These are phyloP conservation scores for Pseudoturritis turrita DNA, from an alignment of 345 rosid species.

Conservation along the genomic window DNA sequence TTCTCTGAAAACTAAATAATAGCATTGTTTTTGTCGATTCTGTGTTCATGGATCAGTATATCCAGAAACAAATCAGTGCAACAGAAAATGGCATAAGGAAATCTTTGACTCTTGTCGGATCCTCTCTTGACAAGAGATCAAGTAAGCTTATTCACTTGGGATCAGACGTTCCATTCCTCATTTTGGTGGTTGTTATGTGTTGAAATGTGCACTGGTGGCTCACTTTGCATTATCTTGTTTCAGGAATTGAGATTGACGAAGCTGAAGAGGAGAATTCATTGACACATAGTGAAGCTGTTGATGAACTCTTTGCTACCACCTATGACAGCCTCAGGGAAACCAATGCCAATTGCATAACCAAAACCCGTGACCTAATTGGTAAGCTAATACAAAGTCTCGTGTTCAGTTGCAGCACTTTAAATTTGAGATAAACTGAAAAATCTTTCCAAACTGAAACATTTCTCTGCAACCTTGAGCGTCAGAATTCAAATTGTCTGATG, in stretches of 20 bases:
- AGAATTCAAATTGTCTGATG: not conserved
- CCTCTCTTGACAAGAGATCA: conserved; percentile 34
- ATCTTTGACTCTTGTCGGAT: conserved; percentile 56
- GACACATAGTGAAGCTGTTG: conserved; percentile 60
- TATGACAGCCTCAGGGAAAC: conserved; percentile 67
- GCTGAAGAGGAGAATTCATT: conserved; percentile 43
- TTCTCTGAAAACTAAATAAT: not conserved
- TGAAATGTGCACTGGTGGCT: conserved; percentile 1
- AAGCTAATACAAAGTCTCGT: conserved; percentile 30
- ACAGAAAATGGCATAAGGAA: conserved; percentile 78
- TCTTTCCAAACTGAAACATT: not conserved
- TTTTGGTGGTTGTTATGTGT: not conserved
- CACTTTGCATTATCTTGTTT: conserved; percentile 19
- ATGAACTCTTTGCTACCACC: conserved; percentile 80
- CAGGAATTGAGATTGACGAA: conserved; percentile 38
- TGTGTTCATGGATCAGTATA: conserved; percentile 52
- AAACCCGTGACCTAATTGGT: conserved; percentile 70
- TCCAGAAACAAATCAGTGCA: conserved; percentile 61
- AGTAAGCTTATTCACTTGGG: conserved; percentile 19
- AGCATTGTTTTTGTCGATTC: not conserved
- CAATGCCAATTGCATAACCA: conserved; percentile 46
- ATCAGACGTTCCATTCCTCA: conserved; percentile 32
- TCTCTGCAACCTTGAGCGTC: not conserved
- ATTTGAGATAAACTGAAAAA: not conserved
- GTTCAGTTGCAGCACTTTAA: not conserved